Percentiles rank a stretch among this genome's conserved stretches.
phyloP scores from a whole-genome alignment of 352 stramenopile species.

The Pythium monospermum region DNA sequence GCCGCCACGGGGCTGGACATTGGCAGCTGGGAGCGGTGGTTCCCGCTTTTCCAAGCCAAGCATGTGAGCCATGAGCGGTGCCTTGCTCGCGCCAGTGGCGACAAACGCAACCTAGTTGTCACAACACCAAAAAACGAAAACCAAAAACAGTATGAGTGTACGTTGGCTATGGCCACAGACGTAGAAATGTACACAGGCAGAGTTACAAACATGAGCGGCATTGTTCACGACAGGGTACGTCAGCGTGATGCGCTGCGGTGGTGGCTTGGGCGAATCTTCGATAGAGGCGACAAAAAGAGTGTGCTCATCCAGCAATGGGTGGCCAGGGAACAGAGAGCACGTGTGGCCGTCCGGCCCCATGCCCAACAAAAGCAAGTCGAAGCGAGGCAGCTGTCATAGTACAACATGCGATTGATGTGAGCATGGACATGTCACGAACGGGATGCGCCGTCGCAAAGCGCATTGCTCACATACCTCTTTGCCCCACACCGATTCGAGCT shows the following conservation, averaged over 20 bases:
- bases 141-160: no score
- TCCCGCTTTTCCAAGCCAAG: conserved; percentile 55
- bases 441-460: not conserved
- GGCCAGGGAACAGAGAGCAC: conserved; percentile 96
- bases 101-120: conserved; percentile 91
- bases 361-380: conserved; percentile 95
- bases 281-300: conserved; percentile 90
- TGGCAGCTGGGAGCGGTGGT: conserved; percentile 61
- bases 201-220: conserved; percentile 55
- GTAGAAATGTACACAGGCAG: no score
- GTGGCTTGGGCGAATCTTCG: conserved; percentile 97
- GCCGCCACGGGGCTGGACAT: conserved; percentile 63
- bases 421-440: no score
- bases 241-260: conserved; percentile 94
- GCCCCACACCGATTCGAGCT: conserved; percentile 62
- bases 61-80: conserved; percentile 83
- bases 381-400: conserved; percentile 59
- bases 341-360: conserved; percentile 99
- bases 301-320: conserved; percentile 88
- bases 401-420: no score
- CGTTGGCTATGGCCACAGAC: conserved; percentile 3
- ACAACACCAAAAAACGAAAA: no score
- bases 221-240: conserved; percentile 95
- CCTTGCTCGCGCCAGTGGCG: conserved; percentile 85
- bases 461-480: conserved; percentile 30